phyloP scores from a whole-genome alignment of 1,284 basidiomycete species.

The Moesziomyces sp. region DNA sequence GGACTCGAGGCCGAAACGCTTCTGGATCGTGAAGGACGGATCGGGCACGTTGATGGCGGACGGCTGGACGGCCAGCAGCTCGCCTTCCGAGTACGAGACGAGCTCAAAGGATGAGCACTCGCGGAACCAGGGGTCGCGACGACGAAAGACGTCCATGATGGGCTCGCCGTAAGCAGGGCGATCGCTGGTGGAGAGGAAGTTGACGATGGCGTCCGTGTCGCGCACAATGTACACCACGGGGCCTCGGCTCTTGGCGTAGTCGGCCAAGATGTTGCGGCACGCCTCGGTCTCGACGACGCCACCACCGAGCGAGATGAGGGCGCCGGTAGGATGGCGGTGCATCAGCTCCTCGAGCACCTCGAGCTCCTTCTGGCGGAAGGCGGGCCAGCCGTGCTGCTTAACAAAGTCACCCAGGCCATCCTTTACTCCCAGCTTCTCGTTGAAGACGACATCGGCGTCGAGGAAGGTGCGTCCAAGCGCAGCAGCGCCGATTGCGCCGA shows the following conservation, averaged over 20 bases:
- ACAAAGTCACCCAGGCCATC: conserved; percentile 81
- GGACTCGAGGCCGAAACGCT: conserved; percentile 62
- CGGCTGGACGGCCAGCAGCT: conserved; percentile 29
- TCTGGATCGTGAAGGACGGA: conserved; percentile 55
- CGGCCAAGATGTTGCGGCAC: conserved; percentile 73
- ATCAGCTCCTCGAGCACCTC: conserved; percentile 68
- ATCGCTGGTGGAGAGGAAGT: conserved; percentile 89
- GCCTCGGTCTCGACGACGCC: conserved; percentile 89
- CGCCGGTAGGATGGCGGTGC: conserved; percentile 68
- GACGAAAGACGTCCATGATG: conserved; percentile 81
- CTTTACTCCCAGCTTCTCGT: conserved; percentile 71
- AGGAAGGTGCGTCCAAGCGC: conserved; percentile 81
- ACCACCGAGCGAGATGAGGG: conserved; percentile 81
- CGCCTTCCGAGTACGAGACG: conserved; percentile 74
- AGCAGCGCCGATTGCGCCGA: conserved; percentile 82
- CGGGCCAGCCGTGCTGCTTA: conserved; percentile 78
- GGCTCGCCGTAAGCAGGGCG: conserved; percentile 76
- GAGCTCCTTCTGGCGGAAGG: conserved; percentile 74
- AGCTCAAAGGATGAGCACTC: conserved; percentile 87
- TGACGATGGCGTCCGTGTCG: conserved; percentile 77
- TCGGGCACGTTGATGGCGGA: conserved; percentile 40
- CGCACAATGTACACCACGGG: conserved; percentile 80
- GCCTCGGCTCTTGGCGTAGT: conserved; percentile 75
- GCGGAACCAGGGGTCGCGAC: conserved; percentile 88
- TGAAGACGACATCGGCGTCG: conserved; percentile 88